Conservation (phyloP, 352 stramenopile genomes). For the Phytopythium montanum region DNA sequence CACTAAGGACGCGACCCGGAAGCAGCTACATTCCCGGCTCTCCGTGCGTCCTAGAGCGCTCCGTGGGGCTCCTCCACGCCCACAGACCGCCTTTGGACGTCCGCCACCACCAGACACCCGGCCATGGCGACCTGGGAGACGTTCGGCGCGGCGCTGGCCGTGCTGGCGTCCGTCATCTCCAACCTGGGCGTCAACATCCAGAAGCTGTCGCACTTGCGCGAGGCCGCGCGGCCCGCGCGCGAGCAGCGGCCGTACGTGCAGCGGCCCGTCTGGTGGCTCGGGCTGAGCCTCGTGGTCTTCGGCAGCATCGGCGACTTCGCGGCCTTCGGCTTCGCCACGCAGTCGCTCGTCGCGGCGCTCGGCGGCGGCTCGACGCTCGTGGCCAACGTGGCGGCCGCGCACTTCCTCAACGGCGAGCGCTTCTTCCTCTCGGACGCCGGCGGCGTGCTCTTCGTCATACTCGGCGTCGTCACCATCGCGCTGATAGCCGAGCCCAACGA, state of each 20-base stretch:
- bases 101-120: no score
- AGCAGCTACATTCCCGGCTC: no score
- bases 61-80: neutral
- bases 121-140: slow-evolving; percentile 68
- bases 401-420: slow-evolving; percentile 81
- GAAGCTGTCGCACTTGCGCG: slow-evolving; percentile 81
- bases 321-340: slow-evolving; percentile 87
- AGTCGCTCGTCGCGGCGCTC: slow-evolving; percentile 85
- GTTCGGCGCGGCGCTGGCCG: slow-evolving; percentile 76
- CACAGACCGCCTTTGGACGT: neutral
- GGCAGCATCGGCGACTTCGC: slow-evolving; percentile 87
- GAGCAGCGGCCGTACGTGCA: slow-evolving; percentile 73
- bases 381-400: slow-evolving; percentile 84
- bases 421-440: slow-evolving; percentile 76
- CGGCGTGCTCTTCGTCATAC: slow-evolving; percentile 84
- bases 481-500: slow-evolving; percentile 83
- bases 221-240: slow-evolving; percentile 35
- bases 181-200: slow-evolving; percentile 91
- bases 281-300: slow-evolving; percentile 68
- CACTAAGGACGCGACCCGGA: neutral
- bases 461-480: slow-evolving; percentile 84
- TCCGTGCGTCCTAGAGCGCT: no score
- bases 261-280: slow-evolving; percentile 88
- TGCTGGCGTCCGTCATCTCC: slow-evolving; percentile 78
- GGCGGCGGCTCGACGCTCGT: slow-evolving; percentile 85